A percentile compares a stretch with the other conserved stretches of the same genome.
phyloP scores from a whole-genome alignment of 169 alveolate genomes.

The Plasmodium fragile region DNA sequence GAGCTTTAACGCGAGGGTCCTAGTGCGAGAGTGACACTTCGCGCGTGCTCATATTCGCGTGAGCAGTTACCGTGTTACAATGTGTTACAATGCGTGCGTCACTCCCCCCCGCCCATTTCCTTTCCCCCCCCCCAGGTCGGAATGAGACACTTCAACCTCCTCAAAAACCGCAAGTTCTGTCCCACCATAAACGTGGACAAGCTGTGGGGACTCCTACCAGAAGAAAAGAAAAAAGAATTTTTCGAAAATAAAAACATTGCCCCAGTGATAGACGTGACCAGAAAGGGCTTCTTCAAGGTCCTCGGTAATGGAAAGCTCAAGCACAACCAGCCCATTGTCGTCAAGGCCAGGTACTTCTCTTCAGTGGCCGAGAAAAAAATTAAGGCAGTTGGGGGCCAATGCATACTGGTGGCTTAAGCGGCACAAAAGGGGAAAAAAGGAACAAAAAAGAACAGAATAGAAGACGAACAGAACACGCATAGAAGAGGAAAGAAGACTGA shows the following conservation, averaged over 20 bases:
- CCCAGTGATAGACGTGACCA: slow-evolving; percentile 98
- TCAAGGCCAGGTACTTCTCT: slow-evolving; percentile 98
- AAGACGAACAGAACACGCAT: neutral
- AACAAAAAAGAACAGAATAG: neutral
- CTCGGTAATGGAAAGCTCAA: slow-evolving; percentile 97
- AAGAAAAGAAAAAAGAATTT: slow-evolving; percentile 92
- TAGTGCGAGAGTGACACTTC: neutral
- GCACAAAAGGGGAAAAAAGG: neutral
- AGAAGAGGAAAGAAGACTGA: neutral
- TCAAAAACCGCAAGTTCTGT: slow-evolving; percentile 90
- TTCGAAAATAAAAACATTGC: slow-evolving; percentile 91
- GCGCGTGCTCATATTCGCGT: neutral
- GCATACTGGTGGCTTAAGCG: slow-evolving; percentile 94
- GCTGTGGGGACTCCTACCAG: slow-evolving; percentile 96
- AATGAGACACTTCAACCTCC: slow-evolving; percentile 97
- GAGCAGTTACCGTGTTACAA: neutral
- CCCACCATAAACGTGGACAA: slow-evolving; percentile 96
- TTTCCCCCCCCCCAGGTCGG: slow-evolving; percentile 90
- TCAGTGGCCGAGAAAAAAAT: slow-evolving; percentile 97
- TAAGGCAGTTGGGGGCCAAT: slow-evolving; percentile 97
- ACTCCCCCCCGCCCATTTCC: neutral
- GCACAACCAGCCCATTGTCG: slow-evolving; percentile 95
- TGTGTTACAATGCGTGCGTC: neutral
- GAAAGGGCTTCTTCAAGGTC: slow-evolving; percentile 97
- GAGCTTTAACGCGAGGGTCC: neutral